Base-by-base conservation (phyloP, 805 yeast genomes). In the Wickerhamomyces ciferrii region DNA sequence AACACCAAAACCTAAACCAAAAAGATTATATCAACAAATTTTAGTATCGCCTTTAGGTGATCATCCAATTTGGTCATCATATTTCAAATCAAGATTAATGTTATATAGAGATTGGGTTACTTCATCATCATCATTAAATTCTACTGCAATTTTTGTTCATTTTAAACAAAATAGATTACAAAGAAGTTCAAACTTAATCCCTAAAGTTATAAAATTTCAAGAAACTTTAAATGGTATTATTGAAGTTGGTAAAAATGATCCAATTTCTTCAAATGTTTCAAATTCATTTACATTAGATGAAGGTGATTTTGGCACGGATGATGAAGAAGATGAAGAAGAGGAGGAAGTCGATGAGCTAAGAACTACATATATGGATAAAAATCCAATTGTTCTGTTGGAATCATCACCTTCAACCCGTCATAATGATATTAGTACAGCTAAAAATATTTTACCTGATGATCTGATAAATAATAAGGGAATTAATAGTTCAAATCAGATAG, bases 101-200 rank as follows among this genome's bases (percentile, higher is more conserved):
- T 38, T 58, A 5, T 59, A 58, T 39, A 56, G 46, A 38, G 63
- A 59, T 39, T 58, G 58, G 59, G 23, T 36, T 2, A 4, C 20
- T 4, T 20, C 31, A 4, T 41, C 19, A 2, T 32, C 27, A 2
- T n/a, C 17, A n/a, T n/a, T n/a, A 7, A n/a, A 19, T 11, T 36
- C 41, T 10, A 43, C 52, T 2, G 57, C 49, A 0, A 50, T 43
- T 2, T 58, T 47, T 43, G 55, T 50, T 2, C 51, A 53, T 19
- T 36, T 59, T 14, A 50, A 46, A 44, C 23, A n/a, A 48, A 21
- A 36, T 49, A 6, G 47, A 46, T 17, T 35, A 47, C 4, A 47
- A 43, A 40, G 47, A 42, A 17, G 39, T 23, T 3, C 41, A 34
- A 18, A 29, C 5, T n/a, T n/a, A 2, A 20, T 19, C 14, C 47